These are phyloP conservation scores for Salix dunnii DNA, from an alignment of 345 rosid species.

Conservation along the genomic window DNA sequence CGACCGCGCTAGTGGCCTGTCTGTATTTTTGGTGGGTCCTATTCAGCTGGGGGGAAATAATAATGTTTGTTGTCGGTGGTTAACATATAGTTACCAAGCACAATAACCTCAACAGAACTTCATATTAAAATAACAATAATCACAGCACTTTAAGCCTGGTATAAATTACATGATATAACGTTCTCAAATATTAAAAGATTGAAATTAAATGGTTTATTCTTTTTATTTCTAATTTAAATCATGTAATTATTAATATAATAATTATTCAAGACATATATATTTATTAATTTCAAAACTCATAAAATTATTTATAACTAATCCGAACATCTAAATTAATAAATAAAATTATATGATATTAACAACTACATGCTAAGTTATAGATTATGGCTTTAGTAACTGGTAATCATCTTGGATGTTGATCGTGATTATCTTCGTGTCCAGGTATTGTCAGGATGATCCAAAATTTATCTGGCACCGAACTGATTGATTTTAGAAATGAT, in stretches of 20 bases:
- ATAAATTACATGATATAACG: neutral
- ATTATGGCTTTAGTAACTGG: neutral
- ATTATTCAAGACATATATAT: no score
- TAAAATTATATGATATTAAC: no score
- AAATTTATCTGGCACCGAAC: no score
- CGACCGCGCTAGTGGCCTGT: neutral
- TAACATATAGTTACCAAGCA: neutral
- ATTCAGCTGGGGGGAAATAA: neutral
- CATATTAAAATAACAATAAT: no score
- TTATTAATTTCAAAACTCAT: no score
- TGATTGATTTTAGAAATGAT: no score
- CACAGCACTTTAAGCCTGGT: neutral
- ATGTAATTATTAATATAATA: rapidly evolving
- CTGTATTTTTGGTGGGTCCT: neutral
- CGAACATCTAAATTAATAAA: no score
- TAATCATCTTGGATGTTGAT: neutral
- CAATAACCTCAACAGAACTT: neutral
- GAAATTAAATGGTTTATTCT: no score
- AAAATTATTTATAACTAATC: no score
- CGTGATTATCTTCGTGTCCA: neutral
- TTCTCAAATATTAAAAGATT: no score
- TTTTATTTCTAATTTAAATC: no score
- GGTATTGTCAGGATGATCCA: neutral
- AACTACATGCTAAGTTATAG: neutral
- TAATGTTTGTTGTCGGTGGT: neutral